Evolutionary conservation across 768 basidiomycete species (phyloP).

Genomic region (Lentinus tigrinus): DNA sequence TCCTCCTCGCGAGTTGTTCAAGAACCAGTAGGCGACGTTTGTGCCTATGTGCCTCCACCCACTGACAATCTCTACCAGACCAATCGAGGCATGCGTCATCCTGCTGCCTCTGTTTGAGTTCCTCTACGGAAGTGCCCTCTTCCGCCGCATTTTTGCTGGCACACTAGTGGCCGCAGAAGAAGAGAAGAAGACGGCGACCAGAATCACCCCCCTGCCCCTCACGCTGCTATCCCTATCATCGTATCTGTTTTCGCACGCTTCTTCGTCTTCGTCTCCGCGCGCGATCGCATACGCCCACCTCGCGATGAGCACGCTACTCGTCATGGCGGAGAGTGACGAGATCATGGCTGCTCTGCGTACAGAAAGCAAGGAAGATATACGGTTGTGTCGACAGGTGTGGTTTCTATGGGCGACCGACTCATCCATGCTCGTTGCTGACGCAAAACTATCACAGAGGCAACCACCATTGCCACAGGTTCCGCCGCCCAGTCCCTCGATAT

Average conservation of each 20-base stretch:
- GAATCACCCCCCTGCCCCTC: slow-evolving; percentile 39
- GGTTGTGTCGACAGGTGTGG: slow-evolving; percentile 63
- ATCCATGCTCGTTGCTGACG: not conserved
- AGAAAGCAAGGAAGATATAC: slow-evolving; percentile 41
- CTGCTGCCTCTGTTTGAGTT: slow-evolving; percentile 66
- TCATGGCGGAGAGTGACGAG: slow-evolving; percentile 47
- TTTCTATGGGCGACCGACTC: not conserved
- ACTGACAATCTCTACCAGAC: slow-evolving; percentile 38
- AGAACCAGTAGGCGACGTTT: slow-evolving; percentile 43
- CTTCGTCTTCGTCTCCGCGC: slow-evolving; percentile 56
- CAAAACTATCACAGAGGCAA: slow-evolving; percentile 37
- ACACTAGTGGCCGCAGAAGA: slow-evolving; percentile 7
- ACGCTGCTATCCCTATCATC: slow-evolving; percentile 59
- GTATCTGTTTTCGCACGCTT: slow-evolving; percentile 66
- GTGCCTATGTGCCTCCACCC: not conserved
- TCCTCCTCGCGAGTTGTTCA: slow-evolving; percentile 53
- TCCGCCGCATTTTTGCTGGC: slow-evolving; percentile 47
- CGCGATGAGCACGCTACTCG: slow-evolving; percentile 51
- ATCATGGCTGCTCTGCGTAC: slow-evolving; percentile 47
- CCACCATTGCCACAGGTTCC: slow-evolving; percentile 47
- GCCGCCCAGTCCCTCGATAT: slow-evolving; percentile 45
- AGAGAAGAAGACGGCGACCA: slow-evolving; percentile 23
- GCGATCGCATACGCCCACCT: slow-evolving; percentile 64
- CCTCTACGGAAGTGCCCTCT: slow-evolving; percentile 47
- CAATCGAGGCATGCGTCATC: slow-evolving; percentile 57